Conservation (phyloP, 2,329 filamentous ascomycete genomes). For the Calycina herbarum region DNA sequence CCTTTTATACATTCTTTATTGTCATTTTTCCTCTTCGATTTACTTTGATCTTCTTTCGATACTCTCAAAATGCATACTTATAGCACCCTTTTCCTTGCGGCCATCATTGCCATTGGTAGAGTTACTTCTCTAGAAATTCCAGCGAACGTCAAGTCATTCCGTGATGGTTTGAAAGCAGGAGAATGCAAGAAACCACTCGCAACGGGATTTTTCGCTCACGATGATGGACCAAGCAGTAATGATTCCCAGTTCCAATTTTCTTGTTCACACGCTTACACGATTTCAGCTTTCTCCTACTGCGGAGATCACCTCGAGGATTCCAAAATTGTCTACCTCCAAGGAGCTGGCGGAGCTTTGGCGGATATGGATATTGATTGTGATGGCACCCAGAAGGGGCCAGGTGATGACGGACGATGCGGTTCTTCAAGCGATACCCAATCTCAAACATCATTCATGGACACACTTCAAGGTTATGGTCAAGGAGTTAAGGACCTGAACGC, state of each 20-base stretch:
- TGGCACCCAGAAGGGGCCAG: conserved; percentile 45
- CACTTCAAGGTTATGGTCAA: conserved; percentile 41
- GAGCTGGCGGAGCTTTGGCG: conserved; percentile 43
- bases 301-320: conserved; percentile 44
- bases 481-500: conserved; percentile 49
- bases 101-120: not conserved
- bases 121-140: conserved; percentile 38
- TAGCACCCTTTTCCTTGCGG: conserved; percentile 6
- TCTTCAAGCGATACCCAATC: conserved; percentile 46
- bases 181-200: conserved; percentile 43
- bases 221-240: conserved; percentile 41
- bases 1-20: not conserved
- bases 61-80: conserved; percentile 12
- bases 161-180: conserved; percentile 42
- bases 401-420: conserved; percentile 47
- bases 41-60: not conserved
- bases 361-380: conserved; percentile 63
- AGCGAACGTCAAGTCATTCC: conserved; percentile 44
- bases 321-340: conserved; percentile 51
- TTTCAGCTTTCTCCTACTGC: conserved; percentile 45
- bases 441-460: conserved; percentile 49
- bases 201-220: conserved; percentile 44
- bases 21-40: not conserved
- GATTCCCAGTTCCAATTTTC: not conserved
- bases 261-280: not conserved